These are phyloP conservation scores for Phaseolus lunatus DNA, from an alignment of 306 rosid genomes.

Conservation along the genomic window DNA sequence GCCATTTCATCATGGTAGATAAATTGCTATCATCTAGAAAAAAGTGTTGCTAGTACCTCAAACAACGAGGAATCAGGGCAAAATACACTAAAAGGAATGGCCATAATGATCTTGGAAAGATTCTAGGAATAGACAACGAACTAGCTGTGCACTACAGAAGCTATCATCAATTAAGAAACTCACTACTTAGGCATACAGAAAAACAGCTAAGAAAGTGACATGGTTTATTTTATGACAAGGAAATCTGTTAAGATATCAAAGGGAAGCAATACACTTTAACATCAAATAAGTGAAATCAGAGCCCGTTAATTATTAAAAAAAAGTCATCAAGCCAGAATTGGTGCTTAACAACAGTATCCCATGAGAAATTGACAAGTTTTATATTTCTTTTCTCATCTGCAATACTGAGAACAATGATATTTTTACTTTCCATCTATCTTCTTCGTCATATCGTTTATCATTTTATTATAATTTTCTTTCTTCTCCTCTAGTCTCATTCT, in stretches of 20 bases:
- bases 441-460: too few relatives aligned
- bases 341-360: neutral
- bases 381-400: neutral
- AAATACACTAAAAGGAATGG: neutral
- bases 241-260: neutral
- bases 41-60: neutral
- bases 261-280: neutral
- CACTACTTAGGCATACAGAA: neutral
- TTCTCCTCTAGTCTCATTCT: neutral
- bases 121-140: slow-evolving; percentile 15
- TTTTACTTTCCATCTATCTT: neutral
- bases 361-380: neutral
- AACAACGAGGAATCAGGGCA: neutral
- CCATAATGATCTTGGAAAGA: neutral
- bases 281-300: slow-evolving; percentile 16
- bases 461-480: neutral
- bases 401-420: neutral
- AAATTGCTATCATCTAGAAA: slow-evolving; percentile 13
- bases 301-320: neutral
- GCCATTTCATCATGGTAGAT: neutral
- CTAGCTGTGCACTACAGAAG: neutral
- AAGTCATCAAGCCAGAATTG: neutral
- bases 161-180: slow-evolving; percentile 12
- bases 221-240: slow-evolving; percentile 17
- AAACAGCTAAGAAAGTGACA: slow-evolving; percentile 10